These are phyloP conservation scores for Akanthomyces lecanii DNA, from an alignment of 2,329 filamentous ascomycete genomes.

Conservation along the genomic window DNA sequence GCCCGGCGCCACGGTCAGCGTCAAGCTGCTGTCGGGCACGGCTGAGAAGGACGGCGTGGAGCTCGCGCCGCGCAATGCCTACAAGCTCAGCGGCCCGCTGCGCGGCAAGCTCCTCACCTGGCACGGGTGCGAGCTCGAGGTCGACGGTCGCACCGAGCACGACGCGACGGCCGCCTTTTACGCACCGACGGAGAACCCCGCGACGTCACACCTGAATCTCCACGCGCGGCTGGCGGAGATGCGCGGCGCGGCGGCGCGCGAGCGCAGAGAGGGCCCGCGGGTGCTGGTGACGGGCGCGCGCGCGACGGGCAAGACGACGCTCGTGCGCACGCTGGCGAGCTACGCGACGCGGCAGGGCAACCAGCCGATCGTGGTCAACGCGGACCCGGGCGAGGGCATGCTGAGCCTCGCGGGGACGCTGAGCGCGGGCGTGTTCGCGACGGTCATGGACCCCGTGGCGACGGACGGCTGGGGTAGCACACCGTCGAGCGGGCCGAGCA, in stretches of 20 bases:
- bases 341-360: conserved; percentile 72
- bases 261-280: conserved; percentile 61
- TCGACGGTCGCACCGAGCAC: conserved; percentile 56
- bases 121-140: conserved; percentile 82
- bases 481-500: conserved; percentile 84
- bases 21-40: conserved; percentile 70
- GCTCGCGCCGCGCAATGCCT: conserved; percentile 73
- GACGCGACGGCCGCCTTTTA: conserved; percentile 58
- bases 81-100: conserved; percentile 68
- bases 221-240: conserved; percentile 80
- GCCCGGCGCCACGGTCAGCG: conserved; percentile 37
- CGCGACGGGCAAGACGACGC: conserved; percentile 76
- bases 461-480: conserved; percentile 86
- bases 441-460: conserved; percentile 73
- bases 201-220: conserved; percentile 75
- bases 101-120: conserved; percentile 90
- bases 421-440: conserved; percentile 81
- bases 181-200: conserved; percentile 73
- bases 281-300: conserved; percentile 78
- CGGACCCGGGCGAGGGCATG: conserved; percentile 78
- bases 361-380: conserved; percentile 78
- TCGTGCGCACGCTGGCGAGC: conserved; percentile 71
- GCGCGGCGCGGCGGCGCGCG: conserved; percentile 55
- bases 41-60: conserved; percentile 96
- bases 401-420: conserved; percentile 75